phyloP scores from a whole-genome alignment of 352 stramenopile species.

The Globisporangium perplexum region DNA sequence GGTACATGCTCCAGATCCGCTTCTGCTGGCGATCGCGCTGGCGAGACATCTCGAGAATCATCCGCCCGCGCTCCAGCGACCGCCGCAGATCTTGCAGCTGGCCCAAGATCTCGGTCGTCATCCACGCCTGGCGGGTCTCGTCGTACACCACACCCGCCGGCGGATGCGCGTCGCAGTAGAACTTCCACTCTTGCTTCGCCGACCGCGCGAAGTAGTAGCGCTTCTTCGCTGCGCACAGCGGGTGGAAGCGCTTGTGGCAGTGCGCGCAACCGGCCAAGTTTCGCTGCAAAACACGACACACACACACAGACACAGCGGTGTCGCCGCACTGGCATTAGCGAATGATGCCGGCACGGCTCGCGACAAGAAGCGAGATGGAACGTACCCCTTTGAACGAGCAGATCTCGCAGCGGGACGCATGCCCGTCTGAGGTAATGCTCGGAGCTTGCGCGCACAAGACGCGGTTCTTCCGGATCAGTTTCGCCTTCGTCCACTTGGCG shows the following conservation, averaged over 20 bases:
- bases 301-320: neutral
- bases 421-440: conserved; percentile 14
- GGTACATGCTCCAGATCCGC: conserved; percentile 56
- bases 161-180: conserved; percentile 68
- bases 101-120: conserved; percentile 65
- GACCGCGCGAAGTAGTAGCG: conserved; percentile 58
- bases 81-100: conserved; percentile 72
- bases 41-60: conserved; percentile 82
- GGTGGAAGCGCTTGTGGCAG: conserved; percentile 66
- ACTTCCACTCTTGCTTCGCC: conserved; percentile 62
- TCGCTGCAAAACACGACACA: conserved; percentile 20
- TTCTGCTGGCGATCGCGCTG: conserved; percentile 85
- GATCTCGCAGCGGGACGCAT: conserved; percentile 46
- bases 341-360: no score
- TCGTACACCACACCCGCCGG: conserved; percentile 68
- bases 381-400: conserved; percentile 43
- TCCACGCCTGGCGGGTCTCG: conserved; percentile 62
- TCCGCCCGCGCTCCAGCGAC: conserved; percentile 73
- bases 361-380: neutral
- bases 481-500: conserved; percentile 67
- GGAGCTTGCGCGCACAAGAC: conserved; percentile 49
- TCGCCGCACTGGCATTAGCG: neutral
- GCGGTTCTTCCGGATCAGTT: conserved; percentile 55
- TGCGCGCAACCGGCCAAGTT: conserved; percentile 46
- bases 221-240: conserved; percentile 64